Evolutionary conservation across 2,329 filamentous ascomycete genomes (phyloP), one percentile per base, ranked within the genome.

Genomic region (Trichoderma sp.): DNA sequence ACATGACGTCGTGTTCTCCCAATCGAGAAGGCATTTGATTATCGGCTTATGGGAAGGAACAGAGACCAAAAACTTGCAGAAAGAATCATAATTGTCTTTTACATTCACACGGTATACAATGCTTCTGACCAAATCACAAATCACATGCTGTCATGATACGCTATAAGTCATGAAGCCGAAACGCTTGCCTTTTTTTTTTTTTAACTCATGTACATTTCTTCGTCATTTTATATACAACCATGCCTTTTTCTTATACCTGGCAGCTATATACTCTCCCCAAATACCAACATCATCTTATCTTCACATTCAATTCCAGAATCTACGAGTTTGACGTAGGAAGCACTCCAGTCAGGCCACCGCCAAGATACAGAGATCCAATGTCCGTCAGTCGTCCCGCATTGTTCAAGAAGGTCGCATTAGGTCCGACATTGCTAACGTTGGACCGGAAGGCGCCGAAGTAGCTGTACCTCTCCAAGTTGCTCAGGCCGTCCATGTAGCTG

Each of bases 361-460:
- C 89, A 13, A 95, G 80, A 80, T 95, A 95, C 90, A 91, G 92
- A 3, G 87, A 86, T 0, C 93, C 93, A 74, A 95, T 92, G 75
- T 93, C 89, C 2, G 93, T 95, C 73, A 96, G 82, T 72, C 88
- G 77, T 50, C 93, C 93, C 20, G 88, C 84, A 55, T 88, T 83
- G 76, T 89, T 91, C 63, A 95, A 84, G 84, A 96, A 91, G 1
- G 90, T 88, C 1, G 86, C 89, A 73, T 94, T 93, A 3, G 90
- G 85, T 0, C 93, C 93, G 9, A 95, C 90, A 74, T 94, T 95
- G 74, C 90, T 92, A 15, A 88, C 88, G 64, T 86, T 82, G 4
- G 88, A 89, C 65, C 92, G 87, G 78, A 95, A 95, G 15, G 91
- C 87, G 59, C 92, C 93, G 76, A 94, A 96, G 80, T 92, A 92